Conservation (phyloP, 2,329 filamentous ascomycete species). For the Fusarium sp. region DNA sequence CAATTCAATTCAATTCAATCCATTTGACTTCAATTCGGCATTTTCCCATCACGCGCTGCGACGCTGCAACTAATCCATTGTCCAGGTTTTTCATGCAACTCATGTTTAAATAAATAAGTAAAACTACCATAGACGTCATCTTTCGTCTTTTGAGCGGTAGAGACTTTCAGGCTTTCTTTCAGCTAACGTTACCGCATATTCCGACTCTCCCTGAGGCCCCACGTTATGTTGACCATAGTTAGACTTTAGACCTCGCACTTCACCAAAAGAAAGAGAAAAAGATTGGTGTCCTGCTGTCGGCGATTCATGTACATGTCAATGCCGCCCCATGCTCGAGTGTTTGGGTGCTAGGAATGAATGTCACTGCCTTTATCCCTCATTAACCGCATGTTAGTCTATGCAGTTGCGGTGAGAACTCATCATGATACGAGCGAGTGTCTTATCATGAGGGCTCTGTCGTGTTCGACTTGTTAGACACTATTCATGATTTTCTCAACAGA, state of each 20-base stretch:
- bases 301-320: slow-evolving; percentile 3
- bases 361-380: background rate
- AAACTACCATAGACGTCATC: slow-evolving; percentile 28
- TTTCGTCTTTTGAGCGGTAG: background rate
- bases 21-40: slow-evolving; percentile 4
- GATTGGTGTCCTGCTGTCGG: background rate
- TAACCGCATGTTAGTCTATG: slow-evolving; percentile 1
- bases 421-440: slow-evolving; percentile 10
- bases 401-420: slow-evolving; percentile 8
- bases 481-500: background rate
- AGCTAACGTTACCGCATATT: too few species aligned
- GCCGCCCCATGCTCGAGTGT: background rate
- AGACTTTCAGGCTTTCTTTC: background rate
- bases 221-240: background rate
- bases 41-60: slow-evolving; percentile 22
- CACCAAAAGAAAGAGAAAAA: background rate
- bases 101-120: background rate
- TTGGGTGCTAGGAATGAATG: background rate
- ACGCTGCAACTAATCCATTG: slow-evolving; percentile 22
- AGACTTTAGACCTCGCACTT: background rate
- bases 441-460: background rate
- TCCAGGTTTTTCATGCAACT: slow-evolving; percentile 22
- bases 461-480: slow-evolving; percentile 8
- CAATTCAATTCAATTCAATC: slow-evolving; percentile 9
- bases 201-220: too few species aligned